Evolutionary conservation across 768 basidiomycete genomes (phyloP).

Genomic region (Amylocystis lapponica): DNA sequence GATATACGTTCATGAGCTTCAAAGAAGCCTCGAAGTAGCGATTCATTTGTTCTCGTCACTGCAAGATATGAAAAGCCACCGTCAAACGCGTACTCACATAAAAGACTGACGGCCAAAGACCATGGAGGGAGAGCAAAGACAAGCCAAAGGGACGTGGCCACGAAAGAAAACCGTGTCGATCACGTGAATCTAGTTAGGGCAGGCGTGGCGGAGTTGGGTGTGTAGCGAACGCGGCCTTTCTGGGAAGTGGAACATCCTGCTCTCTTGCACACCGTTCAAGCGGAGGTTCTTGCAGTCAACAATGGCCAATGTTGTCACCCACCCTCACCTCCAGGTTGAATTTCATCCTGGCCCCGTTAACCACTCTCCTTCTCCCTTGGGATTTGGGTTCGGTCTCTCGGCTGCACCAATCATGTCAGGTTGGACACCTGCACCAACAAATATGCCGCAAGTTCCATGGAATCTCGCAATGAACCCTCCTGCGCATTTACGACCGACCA

Average conservation of each 20-base stretch:
- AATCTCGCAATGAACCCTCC: conserved; percentile 44
- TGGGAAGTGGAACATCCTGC: conserved; percentile 8
- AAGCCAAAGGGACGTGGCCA: conserved; percentile 14
- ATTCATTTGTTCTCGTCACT: conserved; percentile 71
- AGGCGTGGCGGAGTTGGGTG: conserved; percentile 14
- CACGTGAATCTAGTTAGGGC: conserved; percentile 36
- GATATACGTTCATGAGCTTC: conserved; percentile 57
- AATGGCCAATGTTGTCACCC: conserved; percentile 66
- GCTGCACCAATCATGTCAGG: conserved; percentile 39
- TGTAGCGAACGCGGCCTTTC: conserved; percentile 4
- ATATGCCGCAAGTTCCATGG: conserved; percentile 34
- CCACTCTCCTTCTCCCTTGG: conserved; percentile 60
- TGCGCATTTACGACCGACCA: conserved; percentile 39
- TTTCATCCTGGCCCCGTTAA: conserved; percentile 55
- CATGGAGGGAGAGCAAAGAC: conserved; percentile 1
- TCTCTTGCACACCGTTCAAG: conserved; percentile 5
- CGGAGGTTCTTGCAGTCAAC: conserved; percentile 21
- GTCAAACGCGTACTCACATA: conserved; percentile 30
- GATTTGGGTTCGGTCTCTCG: conserved; percentile 67
- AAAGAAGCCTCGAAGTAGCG: conserved; percentile 76
- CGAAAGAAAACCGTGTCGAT: conserved; percentile 11
- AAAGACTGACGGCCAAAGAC: conserved; percentile 8
- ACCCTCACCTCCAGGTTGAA: conserved; percentile 51
- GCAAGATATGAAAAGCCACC: conserved; percentile 17
- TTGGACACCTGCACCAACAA: conserved; percentile 36